phyloP scores from a whole-genome alignment of 2,329 filamentous ascomycete genomes.

The Cytospora piceae region DNA sequence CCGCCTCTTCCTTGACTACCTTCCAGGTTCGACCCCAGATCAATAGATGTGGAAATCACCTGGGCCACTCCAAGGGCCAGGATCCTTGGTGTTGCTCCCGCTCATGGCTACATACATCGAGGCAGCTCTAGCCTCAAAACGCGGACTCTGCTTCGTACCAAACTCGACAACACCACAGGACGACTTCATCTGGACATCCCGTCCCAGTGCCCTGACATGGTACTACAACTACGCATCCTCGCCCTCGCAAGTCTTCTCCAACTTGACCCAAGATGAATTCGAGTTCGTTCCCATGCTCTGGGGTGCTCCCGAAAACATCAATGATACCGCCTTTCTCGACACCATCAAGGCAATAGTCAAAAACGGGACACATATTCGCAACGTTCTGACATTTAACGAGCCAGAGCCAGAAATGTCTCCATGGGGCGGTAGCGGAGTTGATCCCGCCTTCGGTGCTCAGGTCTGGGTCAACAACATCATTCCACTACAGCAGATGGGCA shows the following conservation, averaged over 20 bases:
- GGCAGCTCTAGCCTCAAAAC: conserved; percentile 57
- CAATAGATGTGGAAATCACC: not conserved
- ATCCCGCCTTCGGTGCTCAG: conserved; percentile 63
- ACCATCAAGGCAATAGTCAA: conserved; percentile 60
- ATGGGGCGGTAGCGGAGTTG: conserved; percentile 66
- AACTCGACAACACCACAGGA: conserved; percentile 60
- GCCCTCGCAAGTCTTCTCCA: conserved; percentile 58
- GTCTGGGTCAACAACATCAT: conserved; percentile 74
- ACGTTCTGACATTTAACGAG: conserved; percentile 80
- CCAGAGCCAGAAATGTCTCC: conserved; percentile 71
- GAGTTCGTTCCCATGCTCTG: conserved; percentile 84
- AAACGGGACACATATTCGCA: conserved; percentile 61
- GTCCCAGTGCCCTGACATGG: conserved; percentile 69
- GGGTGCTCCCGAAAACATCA: conserved; percentile 55
- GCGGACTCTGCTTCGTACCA: conserved; percentile 72
- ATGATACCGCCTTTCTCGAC: conserved; percentile 63
- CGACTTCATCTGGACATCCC: conserved; percentile 65
- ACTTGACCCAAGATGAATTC: conserved; percentile 57
- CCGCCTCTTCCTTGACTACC: no score
- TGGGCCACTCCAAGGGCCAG: not conserved
- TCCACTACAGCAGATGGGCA: conserved; percentile 65
- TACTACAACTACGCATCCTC: conserved; percentile 77
- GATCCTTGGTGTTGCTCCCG: not conserved
- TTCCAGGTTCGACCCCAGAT: not conserved
- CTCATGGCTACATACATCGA: not conserved